phyloP scores from a whole-genome alignment of 768 basidiomycete genomes.

The Suillus alpinus region DNA sequence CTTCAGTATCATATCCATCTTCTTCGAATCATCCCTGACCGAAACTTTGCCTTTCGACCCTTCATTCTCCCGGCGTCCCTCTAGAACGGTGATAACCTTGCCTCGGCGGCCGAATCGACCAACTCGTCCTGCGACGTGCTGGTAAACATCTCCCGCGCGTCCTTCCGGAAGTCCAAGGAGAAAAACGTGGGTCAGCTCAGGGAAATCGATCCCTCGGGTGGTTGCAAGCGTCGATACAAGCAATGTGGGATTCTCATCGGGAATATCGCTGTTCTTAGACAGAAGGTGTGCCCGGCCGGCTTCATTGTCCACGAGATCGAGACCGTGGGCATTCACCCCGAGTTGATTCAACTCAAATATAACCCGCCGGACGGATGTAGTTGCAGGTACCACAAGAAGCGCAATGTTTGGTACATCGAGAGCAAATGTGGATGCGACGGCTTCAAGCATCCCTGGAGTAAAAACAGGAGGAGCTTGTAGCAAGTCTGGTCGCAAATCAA shows the following conservation, averaged over 20 bases:
- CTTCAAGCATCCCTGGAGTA: slow-evolving; percentile 57
- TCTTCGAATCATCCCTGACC: slow-evolving; percentile 33
- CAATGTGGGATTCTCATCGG: slow-evolving; percentile 54
- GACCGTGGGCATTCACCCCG: slow-evolving; percentile 62
- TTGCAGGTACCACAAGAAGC: slow-evolving; percentile 65
- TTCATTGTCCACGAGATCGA: slow-evolving; percentile 50
- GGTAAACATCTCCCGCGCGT: slow-evolving; percentile 54
- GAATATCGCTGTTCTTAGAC: slow-evolving; percentile 26
- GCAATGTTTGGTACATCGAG: slow-evolving; percentile 68
- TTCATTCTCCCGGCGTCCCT: slow-evolving; percentile 32
- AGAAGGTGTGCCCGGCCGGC: slow-evolving; percentile 44
- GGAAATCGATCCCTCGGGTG: slow-evolving; percentile 71
- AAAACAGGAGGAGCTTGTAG: slow-evolving; percentile 48
- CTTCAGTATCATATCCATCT: slow-evolving; percentile 43
- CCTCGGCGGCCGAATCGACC: slow-evolving; percentile 67
- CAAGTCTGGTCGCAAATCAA: slow-evolving; percentile 37
- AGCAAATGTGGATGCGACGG: slow-evolving; percentile 68
- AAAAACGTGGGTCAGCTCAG: slow-evolving; percentile 72
- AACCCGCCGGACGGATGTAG: slow-evolving; percentile 57
- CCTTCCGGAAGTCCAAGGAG: slow-evolving; percentile 60
- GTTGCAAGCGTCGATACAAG: slow-evolving; percentile 70
- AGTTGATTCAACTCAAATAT: slow-evolving; percentile 62
- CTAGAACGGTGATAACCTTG: slow-evolving; percentile 63
- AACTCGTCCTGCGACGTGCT: slow-evolving; percentile 74
- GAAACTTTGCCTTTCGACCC: slow-evolving; percentile 24